Base-by-base conservation (phyloP, 805 yeast species). In the Saturnispora dispora region DNA sequence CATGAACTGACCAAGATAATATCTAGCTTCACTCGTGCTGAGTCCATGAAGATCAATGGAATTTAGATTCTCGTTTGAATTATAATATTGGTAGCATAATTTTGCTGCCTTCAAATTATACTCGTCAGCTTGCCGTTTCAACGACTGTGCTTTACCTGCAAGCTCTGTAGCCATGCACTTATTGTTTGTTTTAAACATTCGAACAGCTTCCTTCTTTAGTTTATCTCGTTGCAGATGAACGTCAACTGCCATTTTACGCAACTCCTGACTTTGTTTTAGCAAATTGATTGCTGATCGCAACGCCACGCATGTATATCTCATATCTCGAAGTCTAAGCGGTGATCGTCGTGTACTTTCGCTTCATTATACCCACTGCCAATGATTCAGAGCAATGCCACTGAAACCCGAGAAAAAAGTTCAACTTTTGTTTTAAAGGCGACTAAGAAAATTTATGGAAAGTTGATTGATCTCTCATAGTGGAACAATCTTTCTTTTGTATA, bases 21-120 rank as follows among this genome's bases (percentile, higher is more conserved):
- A 54, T 5, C 36, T 17, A 27, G 54, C 53, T 39, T 54, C 56
- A 18, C 22, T 15, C 3, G 33, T 20, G 18, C 45, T 41, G 18
- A 54, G 46, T 9, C 54, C 52, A 25, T 54, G 56, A 4, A 54
- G 43, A 25, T 54, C 56, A n/a, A 54, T 48, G 3, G 32, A 30
- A 10, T 36, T 30, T 9, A 25, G n/a, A 41, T 52, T 52, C 30
- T 42, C 37, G 20, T 46, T 41, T 5, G 33, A 32, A 35, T 54
- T 54, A 48, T 48, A 41, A 39, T 43, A 40, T 10, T 41, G 13
- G 20, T 51, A 54, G 6, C 42, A 22, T 17, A 45, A 37, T 5
- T 20, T 35, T 7, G 56, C 56, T 2, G 56, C 56, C 20, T 25
- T 32, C 6, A 36, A 23, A 37, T 52, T 53, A 33, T 48, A 48